Percentiles rank a stretch among this genome's conserved stretches.
phyloP scores from a whole-genome alignment of 2,329 filamentous ascomycete species.

The Curvularia eragrostidis region DNA sequence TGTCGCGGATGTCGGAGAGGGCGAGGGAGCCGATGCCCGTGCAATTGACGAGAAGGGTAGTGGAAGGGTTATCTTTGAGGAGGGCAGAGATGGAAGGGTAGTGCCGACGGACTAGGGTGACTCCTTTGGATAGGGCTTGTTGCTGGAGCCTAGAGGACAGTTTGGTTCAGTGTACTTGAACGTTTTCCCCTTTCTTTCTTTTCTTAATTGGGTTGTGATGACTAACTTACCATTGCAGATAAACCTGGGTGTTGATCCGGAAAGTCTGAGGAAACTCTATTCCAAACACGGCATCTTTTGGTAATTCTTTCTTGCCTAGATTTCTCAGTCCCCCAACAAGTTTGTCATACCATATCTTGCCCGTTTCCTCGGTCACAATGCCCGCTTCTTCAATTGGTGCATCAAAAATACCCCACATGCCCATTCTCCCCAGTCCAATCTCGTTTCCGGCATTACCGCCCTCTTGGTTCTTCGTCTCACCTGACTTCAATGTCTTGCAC shows the following conservation, averaged over 20 bases:
- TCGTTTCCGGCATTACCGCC: constrained; percentile 24
- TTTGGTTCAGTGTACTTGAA: not conserved
- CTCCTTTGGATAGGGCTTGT: constrained; percentile 76
- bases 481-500: constrained; percentile 17
- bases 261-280: constrained; percentile 47
- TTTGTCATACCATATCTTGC: constrained; percentile 53
- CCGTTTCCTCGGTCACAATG: constrained; percentile 47
- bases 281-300: constrained; percentile 47
- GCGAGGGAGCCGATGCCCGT: constrained; percentile 78
- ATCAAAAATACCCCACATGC: constrained; percentile 43
- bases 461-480: constrained; percentile 13
- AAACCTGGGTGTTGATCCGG: constrained; percentile 49
- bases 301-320: constrained; percentile 41
- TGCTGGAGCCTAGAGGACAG: constrained; percentile 48
- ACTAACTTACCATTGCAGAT: constrained; percentile 44
- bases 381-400: constrained; percentile 41
- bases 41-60: constrained; percentile 81
- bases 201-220: not conserved
- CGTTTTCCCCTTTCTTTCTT: not conserved
- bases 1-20: constrained; percentile 84
- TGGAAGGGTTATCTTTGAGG: constrained; percentile 63
- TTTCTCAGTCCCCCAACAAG: constrained; percentile 48
- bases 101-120: constrained; percentile 58
- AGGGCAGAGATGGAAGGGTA: constrained; percentile 73
- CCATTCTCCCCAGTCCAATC: constrained; percentile 34